A percentile compares a stretch with the other conserved stretches of the same genome.
These are phyloP conservation scores for Acacia pycnantha DNA, from an alignment of 331 rosid genomes.

Conservation along the genomic window DNA sequence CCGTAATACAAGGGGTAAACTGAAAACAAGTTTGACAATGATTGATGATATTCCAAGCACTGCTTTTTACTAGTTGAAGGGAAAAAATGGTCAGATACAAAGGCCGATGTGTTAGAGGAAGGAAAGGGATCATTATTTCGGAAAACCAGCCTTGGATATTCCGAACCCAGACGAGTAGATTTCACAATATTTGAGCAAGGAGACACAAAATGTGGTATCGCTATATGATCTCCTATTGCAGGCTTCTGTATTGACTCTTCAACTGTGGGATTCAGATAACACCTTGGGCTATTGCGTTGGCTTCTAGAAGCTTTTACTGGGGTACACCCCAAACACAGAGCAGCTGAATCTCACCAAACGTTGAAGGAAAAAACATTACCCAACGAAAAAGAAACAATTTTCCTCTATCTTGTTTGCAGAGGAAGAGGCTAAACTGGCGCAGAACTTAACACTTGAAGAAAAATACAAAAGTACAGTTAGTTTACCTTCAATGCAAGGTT, in stretches of 20 bases:
- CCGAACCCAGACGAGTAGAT: slow-evolving; percentile 24
- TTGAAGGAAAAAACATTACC: slow-evolving; percentile 10
- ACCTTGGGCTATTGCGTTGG: slow-evolving; percentile 55
- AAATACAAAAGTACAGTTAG: neutral
- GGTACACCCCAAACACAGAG: slow-evolving; percentile 72
- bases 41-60: slow-evolving; percentile 31
- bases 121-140: neutral
- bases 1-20: slow-evolving; percentile 54
- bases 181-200: slow-evolving; percentile 30
- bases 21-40: slow-evolving; percentile 26
- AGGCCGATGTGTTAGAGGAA: neutral
- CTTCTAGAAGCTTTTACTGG: slow-evolving; percentile 63
- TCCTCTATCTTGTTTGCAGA: neutral
- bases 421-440: neutral
- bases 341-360: slow-evolving; percentile 49
- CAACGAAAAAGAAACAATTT: neutral
- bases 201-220: slow-evolving; percentile 25
- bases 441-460: slow-evolving; percentile 12
- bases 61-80: slow-evolving; percentile 30
- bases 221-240: slow-evolving; percentile 9
- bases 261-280: slow-evolving; percentile 49
- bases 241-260: slow-evolving; percentile 32
- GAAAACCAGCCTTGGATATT: neutral
- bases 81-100: neutral
- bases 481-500: slow-evolving; percentile 89